Evolutionary conservation across 2,329 filamentous ascomycete genomes (phyloP), one percentile per base, ranked within the genome.

Genomic region (Sarocladium strictum): DNA sequence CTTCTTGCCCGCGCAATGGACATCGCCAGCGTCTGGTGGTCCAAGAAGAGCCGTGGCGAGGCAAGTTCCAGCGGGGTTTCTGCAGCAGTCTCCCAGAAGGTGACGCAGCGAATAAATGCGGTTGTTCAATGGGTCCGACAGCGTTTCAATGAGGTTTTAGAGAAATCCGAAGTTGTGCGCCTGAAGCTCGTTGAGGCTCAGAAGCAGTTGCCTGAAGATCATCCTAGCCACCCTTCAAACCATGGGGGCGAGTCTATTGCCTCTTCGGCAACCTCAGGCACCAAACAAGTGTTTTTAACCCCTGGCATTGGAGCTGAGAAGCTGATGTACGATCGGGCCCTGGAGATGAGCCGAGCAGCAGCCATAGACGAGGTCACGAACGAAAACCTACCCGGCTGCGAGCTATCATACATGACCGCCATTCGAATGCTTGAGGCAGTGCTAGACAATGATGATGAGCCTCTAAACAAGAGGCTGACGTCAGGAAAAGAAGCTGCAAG

Each of bases 311-410:
- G 91, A 21, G 94, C 94, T 0, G 94, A 97, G 73, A 96, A 92
- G 71, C 77, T 99, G 45, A 97, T 99, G 91, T 99, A 97, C 67
- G 94, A 99, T 62, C 89, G 94, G 47, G 94, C 94, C 0, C 76
- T 97, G 21, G 94, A 99, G 68, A 97, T 99, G 94, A 97, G 91
- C 67, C 85, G 91, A 53, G 85, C 89, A 3, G 93, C 94, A 7
- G 94, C 94, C 7, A 94, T 97, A 65, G 95, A 96, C 63, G 94
- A 99, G 72, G 88, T 99, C 51, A 90, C 94, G 2, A 91, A 93
- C 55, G 89, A 94, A 58, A 92, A 97, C 68, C 76, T 97, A 23
- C 73, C 77, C 0, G 90, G 91, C 15, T 97, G 93, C 66, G 92
- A 97, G 65, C 85, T 96, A 24, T 92, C 91, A 17, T 99, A 99